A percentile compares a stretch with the other conserved stretches of the same genome.
phyloP scores from a whole-genome alignment of 2,329 filamentous ascomycete species.

The Magnaporthiopsis rhizophila region DNA sequence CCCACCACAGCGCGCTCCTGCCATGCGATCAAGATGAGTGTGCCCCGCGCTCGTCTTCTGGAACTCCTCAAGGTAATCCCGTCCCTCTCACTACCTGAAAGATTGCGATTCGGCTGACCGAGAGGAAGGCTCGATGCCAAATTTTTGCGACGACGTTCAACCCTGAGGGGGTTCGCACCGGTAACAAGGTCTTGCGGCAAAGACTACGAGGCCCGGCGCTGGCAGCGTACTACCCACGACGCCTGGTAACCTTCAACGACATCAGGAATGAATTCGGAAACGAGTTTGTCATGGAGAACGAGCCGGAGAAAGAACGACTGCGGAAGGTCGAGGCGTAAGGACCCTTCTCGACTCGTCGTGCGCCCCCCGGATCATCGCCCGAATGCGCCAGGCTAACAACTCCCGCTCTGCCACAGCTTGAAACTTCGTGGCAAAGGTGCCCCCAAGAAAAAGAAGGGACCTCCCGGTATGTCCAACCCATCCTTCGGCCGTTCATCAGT shows the following conservation, averaged over 20 bases:
- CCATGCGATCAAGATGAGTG: slow-evolving; percentile 45
- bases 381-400: slow-evolving; percentile 9
- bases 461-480: slow-evolving; percentile 23
- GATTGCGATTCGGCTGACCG: neutral
- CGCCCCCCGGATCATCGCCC: neutral
- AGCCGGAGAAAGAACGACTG: slow-evolving; percentile 70
- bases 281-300: slow-evolving; percentile 61
- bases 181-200: slow-evolving; percentile 88
- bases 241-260: slow-evolving; percentile 62
- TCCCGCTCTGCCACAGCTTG: slow-evolving; percentile 36
- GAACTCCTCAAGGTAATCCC: slow-evolving; percentile 69
- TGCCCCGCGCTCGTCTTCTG: slow-evolving; percentile 52
- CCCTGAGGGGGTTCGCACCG: slow-evolving; percentile 70
- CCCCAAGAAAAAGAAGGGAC: slow-evolving; percentile 79
- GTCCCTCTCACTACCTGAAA: neutral
- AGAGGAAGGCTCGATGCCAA: slow-evolving; percentile 69
- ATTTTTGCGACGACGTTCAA: slow-evolving; percentile 92
- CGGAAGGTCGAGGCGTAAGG: slow-evolving; percentile 63
- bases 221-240: slow-evolving; percentile 82
- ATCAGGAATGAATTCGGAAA: slow-evolving; percentile 62
- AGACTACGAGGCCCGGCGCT: slow-evolving; percentile 76
- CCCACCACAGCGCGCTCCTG: slow-evolving; percentile 14
- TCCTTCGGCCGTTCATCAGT: neutral
- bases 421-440: slow-evolving; percentile 78
- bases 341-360: neutral